These are phyloP conservation scores for Tuber microsphaerosporum DNA, from an alignment of 495 filamentous ascomycete species.

Conservation along the genomic window DNA sequence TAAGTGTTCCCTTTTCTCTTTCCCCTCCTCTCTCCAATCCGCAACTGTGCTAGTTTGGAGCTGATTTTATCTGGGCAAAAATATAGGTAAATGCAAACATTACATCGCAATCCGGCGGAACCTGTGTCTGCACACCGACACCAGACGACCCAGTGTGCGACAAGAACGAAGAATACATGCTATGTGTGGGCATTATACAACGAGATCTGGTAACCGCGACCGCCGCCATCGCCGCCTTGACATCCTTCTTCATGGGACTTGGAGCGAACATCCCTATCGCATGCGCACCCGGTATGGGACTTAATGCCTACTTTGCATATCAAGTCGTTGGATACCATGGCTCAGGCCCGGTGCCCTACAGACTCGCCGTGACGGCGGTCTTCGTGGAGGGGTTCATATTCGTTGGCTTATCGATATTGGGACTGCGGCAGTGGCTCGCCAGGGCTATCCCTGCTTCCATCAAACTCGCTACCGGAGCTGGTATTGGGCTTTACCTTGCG, in stretches of 20 bases:
- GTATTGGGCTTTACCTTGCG: slow-evolving; percentile 73
- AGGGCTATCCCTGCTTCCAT: slow-evolving; percentile 68
- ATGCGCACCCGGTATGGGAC: slow-evolving; percentile 72
- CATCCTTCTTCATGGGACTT: slow-evolving; percentile 66
- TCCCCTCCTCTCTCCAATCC: slow-evolving; percentile 21
- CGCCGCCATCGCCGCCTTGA: slow-evolving; percentile 59
- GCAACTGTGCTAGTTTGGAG: slow-evolving; percentile 1
- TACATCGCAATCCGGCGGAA: slow-evolving; percentile 60
- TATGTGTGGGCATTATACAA: slow-evolving; percentile 61
- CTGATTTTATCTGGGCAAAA: not conserved
- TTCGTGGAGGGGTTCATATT: slow-evolving; percentile 63
- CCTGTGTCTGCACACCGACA: slow-evolving; percentile 59
- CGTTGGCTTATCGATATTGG: slow-evolving; percentile 58
- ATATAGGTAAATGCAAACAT: slow-evolving; percentile 44
- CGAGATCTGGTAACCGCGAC: slow-evolving; percentile 73
- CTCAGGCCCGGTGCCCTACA: slow-evolving; percentile 58
- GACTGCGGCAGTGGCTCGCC: slow-evolving; percentile 76
- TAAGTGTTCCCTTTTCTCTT: slow-evolving; percentile 20
- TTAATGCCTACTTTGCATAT: slow-evolving; percentile 79
- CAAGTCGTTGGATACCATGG: slow-evolving; percentile 73
- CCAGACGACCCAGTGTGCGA: slow-evolving; percentile 51
- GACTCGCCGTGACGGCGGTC: slow-evolving; percentile 66
- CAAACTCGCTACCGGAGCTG: slow-evolving; percentile 75
- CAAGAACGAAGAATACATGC: slow-evolving; percentile 52
- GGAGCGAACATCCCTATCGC: slow-evolving; percentile 64